Conservation (phyloP, 2,329 filamentous ascomycete genomes). For the Colletotrichum sp. region DNA sequence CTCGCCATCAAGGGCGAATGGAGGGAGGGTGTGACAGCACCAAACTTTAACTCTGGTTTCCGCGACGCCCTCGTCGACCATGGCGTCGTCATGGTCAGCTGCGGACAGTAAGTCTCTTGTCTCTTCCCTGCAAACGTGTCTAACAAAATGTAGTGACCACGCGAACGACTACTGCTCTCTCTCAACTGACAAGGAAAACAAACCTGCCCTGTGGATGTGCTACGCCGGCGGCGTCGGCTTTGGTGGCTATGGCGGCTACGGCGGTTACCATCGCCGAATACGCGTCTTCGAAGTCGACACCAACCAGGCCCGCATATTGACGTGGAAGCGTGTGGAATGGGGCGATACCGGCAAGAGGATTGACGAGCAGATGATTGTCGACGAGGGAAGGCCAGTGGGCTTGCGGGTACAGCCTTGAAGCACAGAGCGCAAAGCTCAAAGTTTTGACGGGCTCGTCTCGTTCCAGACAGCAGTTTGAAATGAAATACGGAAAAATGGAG, state of each 20-base stretch:
- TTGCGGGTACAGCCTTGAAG: neutral
- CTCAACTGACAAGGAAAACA: conserved; percentile 56
- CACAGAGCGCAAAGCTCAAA: neutral
- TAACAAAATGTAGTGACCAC: conserved; percentile 68
- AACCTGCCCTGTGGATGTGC: conserved; percentile 92
- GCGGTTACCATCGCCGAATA: conserved; percentile 81
- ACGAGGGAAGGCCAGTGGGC: conserved; percentile 55
- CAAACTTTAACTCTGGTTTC: conserved; percentile 90
- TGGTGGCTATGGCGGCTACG: conserved; percentile 93
- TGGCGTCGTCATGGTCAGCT: conserved; percentile 85
- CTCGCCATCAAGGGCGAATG: conserved; percentile 72
- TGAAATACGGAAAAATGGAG: neutral
- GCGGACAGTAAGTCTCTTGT: conserved; percentile 73
- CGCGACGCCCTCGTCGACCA: conserved; percentile 86
- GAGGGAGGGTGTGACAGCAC: conserved; percentile 86
- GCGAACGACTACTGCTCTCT: conserved; percentile 96
- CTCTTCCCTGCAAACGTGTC: neutral
- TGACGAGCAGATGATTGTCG: conserved; percentile 71
- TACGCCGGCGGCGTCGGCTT: conserved; percentile 93
- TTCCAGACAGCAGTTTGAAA: neutral
- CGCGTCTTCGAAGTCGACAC: conserved; percentile 93
- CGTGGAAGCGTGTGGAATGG: conserved; percentile 88
- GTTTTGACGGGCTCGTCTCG: neutral
- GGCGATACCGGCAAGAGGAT: conserved; percentile 57
- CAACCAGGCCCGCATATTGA: conserved; percentile 85